Conservation (phyloP, 2,329 filamentous ascomycete species). For the Metarhizium sp. region DNA sequence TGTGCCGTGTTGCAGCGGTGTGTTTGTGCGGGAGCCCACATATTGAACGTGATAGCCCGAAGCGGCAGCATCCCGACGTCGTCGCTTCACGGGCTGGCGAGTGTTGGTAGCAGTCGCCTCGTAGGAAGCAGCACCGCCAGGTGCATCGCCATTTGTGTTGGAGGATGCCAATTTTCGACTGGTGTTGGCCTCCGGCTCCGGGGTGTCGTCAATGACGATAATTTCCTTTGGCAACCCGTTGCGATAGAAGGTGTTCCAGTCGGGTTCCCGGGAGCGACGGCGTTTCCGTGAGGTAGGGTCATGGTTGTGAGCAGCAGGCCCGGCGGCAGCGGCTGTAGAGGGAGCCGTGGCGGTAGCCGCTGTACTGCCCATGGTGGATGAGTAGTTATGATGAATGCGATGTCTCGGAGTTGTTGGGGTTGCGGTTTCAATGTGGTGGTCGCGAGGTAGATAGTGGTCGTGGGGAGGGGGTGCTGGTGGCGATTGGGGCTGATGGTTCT, state of each 20-base stretch:
- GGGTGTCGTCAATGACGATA: conserved; percentile 74
- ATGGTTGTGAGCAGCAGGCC: conserved; percentile 2
- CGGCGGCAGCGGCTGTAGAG: conserved; percentile 18
- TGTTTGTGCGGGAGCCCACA: conserved; percentile 61
- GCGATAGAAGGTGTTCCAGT: conserved; percentile 75
- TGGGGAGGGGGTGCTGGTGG: conserved; percentile 22
- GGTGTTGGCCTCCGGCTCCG: conserved; percentile 42
- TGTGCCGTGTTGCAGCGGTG: conserved; percentile 57
- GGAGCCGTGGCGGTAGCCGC: conserved; percentile 7
- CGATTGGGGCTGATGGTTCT: conserved; percentile 15
- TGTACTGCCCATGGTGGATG: conserved; percentile 12
- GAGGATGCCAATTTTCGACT: conserved; percentile 24
- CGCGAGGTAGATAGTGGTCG: conserved; percentile 10
- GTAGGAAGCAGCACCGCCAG: conserved; percentile 16
- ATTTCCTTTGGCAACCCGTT: conserved; percentile 78
- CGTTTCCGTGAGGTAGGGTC: conserved; percentile 35
- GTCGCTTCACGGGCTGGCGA: conserved; percentile 60
- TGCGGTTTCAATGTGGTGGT: conserved; percentile 12
- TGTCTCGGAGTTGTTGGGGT: conserved; percentile 11
- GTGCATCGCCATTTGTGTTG: conserved; percentile 18
- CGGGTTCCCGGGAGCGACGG: conserved; percentile 53
- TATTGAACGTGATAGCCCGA: conserved; percentile 64
- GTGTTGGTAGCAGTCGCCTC: conserved; percentile 9
- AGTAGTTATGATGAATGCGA: conserved; percentile 11
- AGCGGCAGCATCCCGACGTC: conserved; percentile 56